phyloP scores from a whole-genome alignment of 192 early-diverging fungal species.

The Coemansia sp. region DNA sequence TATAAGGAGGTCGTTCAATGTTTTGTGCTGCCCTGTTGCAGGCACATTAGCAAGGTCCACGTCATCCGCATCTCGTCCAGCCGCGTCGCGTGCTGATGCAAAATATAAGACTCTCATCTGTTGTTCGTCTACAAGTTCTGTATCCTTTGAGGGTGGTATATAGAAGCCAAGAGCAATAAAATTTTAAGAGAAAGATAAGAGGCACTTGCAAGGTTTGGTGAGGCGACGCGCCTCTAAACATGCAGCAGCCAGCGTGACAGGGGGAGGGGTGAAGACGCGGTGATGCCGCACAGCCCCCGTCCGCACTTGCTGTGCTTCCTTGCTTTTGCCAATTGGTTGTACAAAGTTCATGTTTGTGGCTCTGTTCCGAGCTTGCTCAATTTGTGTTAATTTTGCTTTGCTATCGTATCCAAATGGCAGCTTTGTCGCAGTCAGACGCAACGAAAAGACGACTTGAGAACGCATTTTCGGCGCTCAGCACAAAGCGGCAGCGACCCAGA shows the following conservation, averaged over 20 bases:
- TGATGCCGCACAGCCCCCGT: neutral
- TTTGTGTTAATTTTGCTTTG: slow-evolving; percentile 3
- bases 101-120: slow-evolving; percentile 35
- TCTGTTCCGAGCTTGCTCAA: neutral
- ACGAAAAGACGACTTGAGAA: slow-evolving; percentile 42
- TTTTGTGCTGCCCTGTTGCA: neutral
- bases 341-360: neutral
- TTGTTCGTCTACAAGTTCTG: neutral
- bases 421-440: slow-evolving; percentile 23
- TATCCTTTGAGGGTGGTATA: neutral
- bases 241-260: neutral
- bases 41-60: neutral
- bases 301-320: neutral
- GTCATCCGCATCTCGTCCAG: slow-evolving; percentile 6
- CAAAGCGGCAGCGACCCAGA: slow-evolving; percentile 26
- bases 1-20: slow-evolving; percentile 8
- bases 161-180: neutral
- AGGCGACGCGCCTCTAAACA: neutral
- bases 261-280: no score
- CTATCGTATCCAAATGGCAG: slow-evolving; percentile 17
- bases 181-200: neutral
- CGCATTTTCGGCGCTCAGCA: slow-evolving; percentile 28
- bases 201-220: neutral
- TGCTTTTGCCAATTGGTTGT: neutral
- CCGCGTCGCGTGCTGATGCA: slow-evolving; percentile 46